Conservation (phyloP, 768 basidiomycete genomes). For the Boletus fagicola region DNA sequence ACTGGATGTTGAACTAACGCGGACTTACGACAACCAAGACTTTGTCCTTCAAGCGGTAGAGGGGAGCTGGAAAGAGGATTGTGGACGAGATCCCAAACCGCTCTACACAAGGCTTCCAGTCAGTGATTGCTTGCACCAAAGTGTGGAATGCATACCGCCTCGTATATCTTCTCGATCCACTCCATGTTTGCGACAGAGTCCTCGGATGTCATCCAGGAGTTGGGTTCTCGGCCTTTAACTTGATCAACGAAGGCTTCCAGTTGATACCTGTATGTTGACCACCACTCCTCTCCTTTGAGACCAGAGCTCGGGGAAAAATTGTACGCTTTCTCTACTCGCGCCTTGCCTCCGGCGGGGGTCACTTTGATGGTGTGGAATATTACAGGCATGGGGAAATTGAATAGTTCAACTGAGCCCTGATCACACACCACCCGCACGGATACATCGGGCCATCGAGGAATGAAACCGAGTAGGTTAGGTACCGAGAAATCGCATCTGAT, state of each 20-base stretch:
- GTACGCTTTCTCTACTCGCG: constrained; percentile 45
- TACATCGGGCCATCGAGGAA: constrained; percentile 40
- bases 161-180: constrained; percentile 58
- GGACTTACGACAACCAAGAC: neutral
- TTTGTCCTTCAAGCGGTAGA: constrained; percentile 1
- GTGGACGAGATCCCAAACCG: constrained; percentile 36
- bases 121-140: neutral
- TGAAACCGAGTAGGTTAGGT: constrained; percentile 34
- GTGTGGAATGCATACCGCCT: constrained; percentile 36
- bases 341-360: constrained; percentile 32
- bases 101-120: constrained; percentile 19
- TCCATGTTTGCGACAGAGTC: constrained; percentile 57
- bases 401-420: constrained; percentile 40
- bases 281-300: constrained; percentile 52
- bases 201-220: constrained; percentile 53
- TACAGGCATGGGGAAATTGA: constrained; percentile 46
- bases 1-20: neutral
- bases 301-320: constrained; percentile 33
- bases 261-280: constrained; percentile 55
- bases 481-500: constrained; percentile 36
- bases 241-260: constrained; percentile 64
- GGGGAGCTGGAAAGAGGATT: constrained; percentile 28
- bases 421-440: constrained; percentile 42
- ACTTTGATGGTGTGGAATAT: constrained; percentile 50
- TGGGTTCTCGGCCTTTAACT: constrained; percentile 48